A percentile compares a stretch with the other conserved stretches of the same genome.
Evolutionary conservation across 768 basidiomycete genomes (phyloP).

Genomic region (Cubamyces sp.): DNA sequence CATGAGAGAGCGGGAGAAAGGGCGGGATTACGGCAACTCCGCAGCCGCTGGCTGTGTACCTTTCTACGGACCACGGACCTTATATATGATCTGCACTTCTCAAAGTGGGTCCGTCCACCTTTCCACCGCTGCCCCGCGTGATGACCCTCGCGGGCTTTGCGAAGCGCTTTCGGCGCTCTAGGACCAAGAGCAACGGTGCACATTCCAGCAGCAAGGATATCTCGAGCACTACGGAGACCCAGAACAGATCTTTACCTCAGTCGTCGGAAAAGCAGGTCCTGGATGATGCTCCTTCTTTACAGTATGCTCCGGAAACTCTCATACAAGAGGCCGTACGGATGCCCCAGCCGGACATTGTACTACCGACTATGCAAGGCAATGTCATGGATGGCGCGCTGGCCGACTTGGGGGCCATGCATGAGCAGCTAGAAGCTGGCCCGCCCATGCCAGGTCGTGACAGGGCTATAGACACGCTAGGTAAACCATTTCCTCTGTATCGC

Average conservation of each 20-base stretch:
- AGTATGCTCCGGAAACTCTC: neutral
- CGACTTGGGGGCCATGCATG: neutral
- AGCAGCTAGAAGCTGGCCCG: neutral
- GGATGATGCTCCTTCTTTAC: neutral
- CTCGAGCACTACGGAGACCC: neutral
- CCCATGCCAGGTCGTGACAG: neutral
- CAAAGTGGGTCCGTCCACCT: neutral
- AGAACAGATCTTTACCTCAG: neutral
- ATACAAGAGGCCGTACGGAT: neutral
- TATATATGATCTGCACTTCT: neutral
- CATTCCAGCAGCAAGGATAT: neutral
- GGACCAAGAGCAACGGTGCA: neutral
- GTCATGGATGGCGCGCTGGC: neutral
- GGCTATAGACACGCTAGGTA: neutral
- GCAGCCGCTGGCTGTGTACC: neutral
- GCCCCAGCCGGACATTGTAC: neutral
- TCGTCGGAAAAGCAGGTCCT: neutral
- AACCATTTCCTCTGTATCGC: neutral
- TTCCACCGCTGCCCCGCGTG: neutral
- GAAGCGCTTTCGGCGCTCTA: neutral
- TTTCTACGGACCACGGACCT: neutral
- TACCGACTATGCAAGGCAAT: neutral
- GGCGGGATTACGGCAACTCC: neutral
- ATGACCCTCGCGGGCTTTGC: neutral
- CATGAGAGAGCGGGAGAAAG: too few relatives aligned